phyloP scores from a whole-genome alignment of 352 stramenopile species.

The Aphanomyces invadans region DNA sequence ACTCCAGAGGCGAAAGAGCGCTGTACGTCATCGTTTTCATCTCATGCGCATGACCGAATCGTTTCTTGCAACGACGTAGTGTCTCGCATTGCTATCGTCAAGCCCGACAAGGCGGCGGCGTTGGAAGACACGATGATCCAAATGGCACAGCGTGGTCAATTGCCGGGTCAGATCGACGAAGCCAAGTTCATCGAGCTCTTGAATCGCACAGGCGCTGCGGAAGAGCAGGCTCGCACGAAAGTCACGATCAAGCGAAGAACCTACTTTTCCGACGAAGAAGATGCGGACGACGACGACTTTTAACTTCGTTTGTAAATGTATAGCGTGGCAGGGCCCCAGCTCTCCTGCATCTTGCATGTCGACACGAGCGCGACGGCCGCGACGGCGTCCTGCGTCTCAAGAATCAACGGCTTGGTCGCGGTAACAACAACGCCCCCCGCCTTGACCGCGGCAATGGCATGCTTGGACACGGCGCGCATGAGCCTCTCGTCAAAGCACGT shows the following conservation, averaged over 20 bases:
- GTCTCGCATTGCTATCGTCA: slow-evolving; percentile 82
- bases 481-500: slow-evolving; percentile 79
- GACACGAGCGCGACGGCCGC: slow-evolving; percentile 6
- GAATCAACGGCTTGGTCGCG: slow-evolving; percentile 30
- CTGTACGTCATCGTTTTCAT: slow-evolving; percentile 37
- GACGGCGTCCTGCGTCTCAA: not conserved
- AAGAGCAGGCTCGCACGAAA: slow-evolving; percentile 84
- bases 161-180: slow-evolving; percentile 75
- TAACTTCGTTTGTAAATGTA: slow-evolving; percentile 24
- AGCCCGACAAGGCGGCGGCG: slow-evolving; percentile 76
- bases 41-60: not conserved
- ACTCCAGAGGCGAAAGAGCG: slow-evolving; percentile 69
- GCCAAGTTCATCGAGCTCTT: slow-evolving; percentile 79
- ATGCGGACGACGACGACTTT: slow-evolving; percentile 68
- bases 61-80: too few relatives aligned
- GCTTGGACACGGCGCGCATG: slow-evolving; percentile 44
- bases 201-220: slow-evolving; percentile 61
- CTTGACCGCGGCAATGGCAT: slow-evolving; percentile 44
- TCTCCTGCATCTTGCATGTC: slow-evolving; percentile 21
- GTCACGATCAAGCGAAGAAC: slow-evolving; percentile 84
- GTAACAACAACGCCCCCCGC: slow-evolving; percentile 50
- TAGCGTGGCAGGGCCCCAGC: slow-evolving; percentile 11
- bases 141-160: slow-evolving; percentile 78
- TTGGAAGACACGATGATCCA: slow-evolving; percentile 83
- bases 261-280: slow-evolving; percentile 85